Base-by-base conservation (phyloP, 148 eudicot species). In the Rhododendron simsii region DNA sequence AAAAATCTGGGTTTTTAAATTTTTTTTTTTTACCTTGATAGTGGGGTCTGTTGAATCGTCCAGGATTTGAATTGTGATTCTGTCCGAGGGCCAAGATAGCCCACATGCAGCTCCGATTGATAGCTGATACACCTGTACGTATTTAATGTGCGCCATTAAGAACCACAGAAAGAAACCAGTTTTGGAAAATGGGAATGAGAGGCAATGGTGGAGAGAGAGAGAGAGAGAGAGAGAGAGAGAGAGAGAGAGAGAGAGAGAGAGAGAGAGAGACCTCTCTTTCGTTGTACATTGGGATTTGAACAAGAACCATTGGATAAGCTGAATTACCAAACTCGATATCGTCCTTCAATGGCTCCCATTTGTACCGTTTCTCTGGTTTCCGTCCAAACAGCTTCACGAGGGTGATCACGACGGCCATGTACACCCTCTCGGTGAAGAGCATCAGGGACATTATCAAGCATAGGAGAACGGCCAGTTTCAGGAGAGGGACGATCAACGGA, bases 241-340 rank as follows among this genome's bases (percentile, higher is more conserved):
- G 48, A 82, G 26, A 55, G 39, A 63, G 50, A 69, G 28, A 33
- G 30, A 67, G 18, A 63, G 75, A 69, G 47, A 87, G 67, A 30
- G n/a, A 83, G 50, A 86, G 65, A 69, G 82, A 28, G 73, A 93
- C 94, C 94, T 93, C 94, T 91, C 85, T 91, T 82, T 93, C 94
- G 76, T 93, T 93, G 90, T 82, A 93, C 96, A 93, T 93, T 53
- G 96, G 96, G 65, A 93, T 92, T 89, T 93, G 96, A 87, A 93
- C 89, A 80, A 93, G 94, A 61, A 93, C 91, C 93, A 89, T 87
- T 1, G 96, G 96, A 26, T 91, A 91, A 86, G 87, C 88, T 12
- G 90, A 88, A 86, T 89, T 88, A 0, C 94, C 96, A 16, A 88
- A 75, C 89, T 93, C 96, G 21, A 90, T 55, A 90, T 93, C 94